Evolutionary conservation across 495 filamentous ascomycete species (phyloP).

Genomic region (Aspergillus saccharolyticus): DNA sequence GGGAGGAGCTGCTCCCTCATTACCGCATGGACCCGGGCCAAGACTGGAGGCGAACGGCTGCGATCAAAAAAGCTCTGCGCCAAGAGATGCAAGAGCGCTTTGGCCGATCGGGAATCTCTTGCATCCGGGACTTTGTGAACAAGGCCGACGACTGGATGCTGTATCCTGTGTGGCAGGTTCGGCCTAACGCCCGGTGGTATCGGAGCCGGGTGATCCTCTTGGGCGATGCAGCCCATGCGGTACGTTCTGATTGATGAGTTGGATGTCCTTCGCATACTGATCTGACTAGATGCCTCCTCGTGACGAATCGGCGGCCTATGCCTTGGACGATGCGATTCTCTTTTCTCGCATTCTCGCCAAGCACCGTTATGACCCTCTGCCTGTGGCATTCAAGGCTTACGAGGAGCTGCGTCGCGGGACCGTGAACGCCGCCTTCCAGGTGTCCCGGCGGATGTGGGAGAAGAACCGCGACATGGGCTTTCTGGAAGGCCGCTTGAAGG

Average conservation of each 20-base stretch:
- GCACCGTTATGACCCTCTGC: conserved; percentile 32
- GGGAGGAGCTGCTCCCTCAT: conserved; percentile 30
- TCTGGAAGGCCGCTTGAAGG: conserved; percentile 35
- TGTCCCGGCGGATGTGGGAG: conserved; percentile 42
- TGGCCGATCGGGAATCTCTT: conserved; percentile 35
- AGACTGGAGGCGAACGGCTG: conserved; percentile 43
- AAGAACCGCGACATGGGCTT: conserved; percentile 39
- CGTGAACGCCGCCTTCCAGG: conserved; percentile 50
- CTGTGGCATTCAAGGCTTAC: conserved; percentile 47
- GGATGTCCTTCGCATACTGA: background rate
- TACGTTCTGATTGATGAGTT: conserved; percentile 26
- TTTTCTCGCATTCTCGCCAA: conserved; percentile 45
- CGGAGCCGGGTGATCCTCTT: conserved; percentile 47
- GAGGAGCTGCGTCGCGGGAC: conserved; percentile 44
- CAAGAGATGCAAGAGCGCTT: conserved; percentile 44
- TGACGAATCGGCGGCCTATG: conserved; percentile 56
- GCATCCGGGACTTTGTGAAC: conserved; percentile 46
- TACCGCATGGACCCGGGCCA: conserved; percentile 37
- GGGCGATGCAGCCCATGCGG: conserved; percentile 58
- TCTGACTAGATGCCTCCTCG: conserved; percentile 52
- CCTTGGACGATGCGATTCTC: conserved; percentile 57
- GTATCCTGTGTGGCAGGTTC: conserved; percentile 56
- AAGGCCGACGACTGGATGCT: conserved; percentile 49
- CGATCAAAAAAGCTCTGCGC: conserved; percentile 36
- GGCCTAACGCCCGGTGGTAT: conserved; percentile 46